These are phyloP conservation scores for Lasiosphaeria ovina DNA, from an alignment of 495 filamentous ascomycete species.

Conservation along the genomic window DNA sequence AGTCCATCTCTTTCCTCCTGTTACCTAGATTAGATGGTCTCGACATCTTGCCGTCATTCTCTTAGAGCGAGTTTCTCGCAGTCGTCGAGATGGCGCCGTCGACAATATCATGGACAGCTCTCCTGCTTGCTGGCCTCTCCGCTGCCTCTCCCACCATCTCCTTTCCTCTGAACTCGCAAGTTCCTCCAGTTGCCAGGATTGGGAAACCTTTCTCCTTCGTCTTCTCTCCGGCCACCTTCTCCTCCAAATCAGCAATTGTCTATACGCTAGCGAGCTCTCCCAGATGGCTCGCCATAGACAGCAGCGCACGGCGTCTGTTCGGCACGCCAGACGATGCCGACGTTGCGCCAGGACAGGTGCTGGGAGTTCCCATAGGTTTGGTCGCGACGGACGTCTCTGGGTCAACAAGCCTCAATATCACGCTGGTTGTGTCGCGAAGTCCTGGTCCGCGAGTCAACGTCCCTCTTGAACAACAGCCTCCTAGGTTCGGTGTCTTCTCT, in stretches of 20 bases:
- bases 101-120: constrained; percentile 6
- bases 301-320: constrained; percentile 56
- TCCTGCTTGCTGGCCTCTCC: constrained; percentile 25
- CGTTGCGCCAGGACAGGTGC: constrained; percentile 47
- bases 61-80: background rate
- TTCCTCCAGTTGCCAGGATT: constrained; percentile 70
- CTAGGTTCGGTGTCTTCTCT: constrained; percentile 42
- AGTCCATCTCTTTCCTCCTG: background rate
- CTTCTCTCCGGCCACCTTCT: constrained; percentile 68
- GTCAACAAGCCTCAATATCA: constrained; percentile 56
- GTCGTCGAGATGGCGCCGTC: constrained; percentile 22
- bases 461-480: constrained; percentile 37
- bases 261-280: constrained; percentile 64
- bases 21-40: background rate
- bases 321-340: constrained; percentile 62
- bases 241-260: constrained; percentile 49
- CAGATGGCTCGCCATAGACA: constrained; percentile 68
- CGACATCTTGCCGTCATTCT: background rate
- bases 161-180: constrained; percentile 73
- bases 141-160: constrained; percentile 50
- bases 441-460: constrained; percentile 34
- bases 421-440: constrained; percentile 59
- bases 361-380: constrained; percentile 52
- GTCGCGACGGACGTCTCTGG: constrained; percentile 61
- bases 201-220: constrained; percentile 62